A percentile compares a stretch with the other conserved stretches of the same genome.
Conservation (phyloP, 1,139 yeast genomes). For the Hyphopichia pseudoburtonii region DNA sequence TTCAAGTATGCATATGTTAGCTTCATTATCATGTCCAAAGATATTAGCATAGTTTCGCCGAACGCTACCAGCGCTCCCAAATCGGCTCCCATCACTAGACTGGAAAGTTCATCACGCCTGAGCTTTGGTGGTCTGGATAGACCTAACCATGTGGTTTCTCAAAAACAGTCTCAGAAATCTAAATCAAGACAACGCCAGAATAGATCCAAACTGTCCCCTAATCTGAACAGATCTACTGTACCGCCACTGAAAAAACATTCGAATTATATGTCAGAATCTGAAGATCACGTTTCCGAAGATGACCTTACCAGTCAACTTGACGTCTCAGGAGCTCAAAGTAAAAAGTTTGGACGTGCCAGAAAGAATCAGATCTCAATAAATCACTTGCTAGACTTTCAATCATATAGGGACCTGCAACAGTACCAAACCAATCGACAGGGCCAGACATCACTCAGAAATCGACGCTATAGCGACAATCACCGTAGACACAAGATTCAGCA, state of each 20-base stretch:
- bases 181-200: slow-evolving; percentile 1
- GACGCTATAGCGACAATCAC: too few relatives aligned
- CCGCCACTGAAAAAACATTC: too few relatives aligned
- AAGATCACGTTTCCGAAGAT: too few relatives aligned
- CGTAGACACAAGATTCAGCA: slow-evolving; percentile 2
- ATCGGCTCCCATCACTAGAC: background rate
- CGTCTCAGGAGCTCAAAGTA: slow-evolving; percentile 2
- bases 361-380: slow-evolving; percentile 61
- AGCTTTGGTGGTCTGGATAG: too few relatives aligned
- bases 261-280: too few relatives aligned
- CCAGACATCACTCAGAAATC: too few relatives aligned
- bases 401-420: slow-evolving; percentile 52
- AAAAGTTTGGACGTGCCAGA: slow-evolving; percentile 27
- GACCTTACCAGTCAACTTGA: background rate
- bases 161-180: slow-evolving; percentile 2
- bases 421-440: slow-evolving; percentile 29
- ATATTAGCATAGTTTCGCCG: background rate
- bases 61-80: background rate
- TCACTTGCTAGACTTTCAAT: slow-evolving; percentile 62
- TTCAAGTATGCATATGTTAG: background rate
- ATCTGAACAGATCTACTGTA: too few relatives aligned
- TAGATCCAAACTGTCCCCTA: too few relatives aligned
- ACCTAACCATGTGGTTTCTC: slow-evolving; percentile 1
- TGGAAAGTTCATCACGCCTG: background rate
- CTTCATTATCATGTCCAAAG: background rate